Conservation (phyloP, 306 rosid genomes). For the Macrotyloma uniflorum region DNA sequence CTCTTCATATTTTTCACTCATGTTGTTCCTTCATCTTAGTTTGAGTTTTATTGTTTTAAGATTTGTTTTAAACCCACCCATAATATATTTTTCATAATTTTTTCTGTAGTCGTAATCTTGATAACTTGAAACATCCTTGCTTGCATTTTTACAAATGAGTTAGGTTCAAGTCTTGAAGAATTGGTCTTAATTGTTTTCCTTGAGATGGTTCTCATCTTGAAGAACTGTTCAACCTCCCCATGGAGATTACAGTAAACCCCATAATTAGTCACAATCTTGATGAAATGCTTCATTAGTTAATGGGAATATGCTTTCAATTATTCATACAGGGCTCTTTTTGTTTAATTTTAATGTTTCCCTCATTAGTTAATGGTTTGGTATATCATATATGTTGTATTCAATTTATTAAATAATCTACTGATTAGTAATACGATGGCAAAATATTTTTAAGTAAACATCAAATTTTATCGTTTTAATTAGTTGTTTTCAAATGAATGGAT, state of each 20-base stretch:
- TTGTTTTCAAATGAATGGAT: not conserved
- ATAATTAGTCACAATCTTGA: not conserved
- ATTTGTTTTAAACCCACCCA: not conserved
- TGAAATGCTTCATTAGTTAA: not conserved
- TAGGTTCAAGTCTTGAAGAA: no score
- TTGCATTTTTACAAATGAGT: not conserved
- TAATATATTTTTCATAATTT: not conserved
- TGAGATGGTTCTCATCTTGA: not conserved
- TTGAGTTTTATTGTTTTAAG: not conserved
- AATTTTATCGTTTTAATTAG: no score
- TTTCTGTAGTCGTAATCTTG: not conserved
- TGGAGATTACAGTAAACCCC: not conserved
- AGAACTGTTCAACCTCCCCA: not conserved
- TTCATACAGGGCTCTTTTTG: not conserved
- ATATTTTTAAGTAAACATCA: not conserved
- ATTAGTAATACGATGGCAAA: no score
- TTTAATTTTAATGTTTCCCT: not conserved
- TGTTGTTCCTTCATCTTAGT: not conserved
- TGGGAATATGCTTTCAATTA: not conserved
- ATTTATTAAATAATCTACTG: not conserved
- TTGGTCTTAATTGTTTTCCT: not conserved
- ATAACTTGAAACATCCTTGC: not conserved
- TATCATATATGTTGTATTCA: not conserved
- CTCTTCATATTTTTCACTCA: no score
- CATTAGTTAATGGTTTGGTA: not conserved